These are phyloP conservation scores for Capsella bursapastoris DNA, from an alignment of 345 rosid genomes.

Conservation along the genomic window DNA sequence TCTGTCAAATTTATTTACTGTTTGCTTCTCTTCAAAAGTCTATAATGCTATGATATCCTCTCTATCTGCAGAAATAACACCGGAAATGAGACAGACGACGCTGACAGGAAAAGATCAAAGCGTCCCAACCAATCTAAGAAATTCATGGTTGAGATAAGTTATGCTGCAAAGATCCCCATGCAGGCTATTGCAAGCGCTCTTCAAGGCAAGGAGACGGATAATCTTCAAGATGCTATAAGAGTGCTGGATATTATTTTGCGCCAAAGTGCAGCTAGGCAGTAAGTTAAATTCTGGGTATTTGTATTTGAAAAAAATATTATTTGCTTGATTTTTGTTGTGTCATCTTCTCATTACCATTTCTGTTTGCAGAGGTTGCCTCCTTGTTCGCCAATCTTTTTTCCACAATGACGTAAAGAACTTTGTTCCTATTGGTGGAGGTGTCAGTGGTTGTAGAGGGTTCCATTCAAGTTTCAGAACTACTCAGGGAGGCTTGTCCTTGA, in stretches of 20 bases:
- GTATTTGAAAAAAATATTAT: neutral
- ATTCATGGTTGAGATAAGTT: conserved; percentile 68
- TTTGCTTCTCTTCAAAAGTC: neutral
- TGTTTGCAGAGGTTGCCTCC: conserved; percentile 76
- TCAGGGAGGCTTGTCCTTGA: conserved; percentile 49
- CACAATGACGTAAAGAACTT: conserved; percentile 34
- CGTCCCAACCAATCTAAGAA: conserved; percentile 66
- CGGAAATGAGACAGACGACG: conserved; percentile 57
- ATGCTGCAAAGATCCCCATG: conserved; percentile 83
- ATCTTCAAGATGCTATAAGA: conserved; percentile 76
- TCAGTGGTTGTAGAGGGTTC: conserved; percentile 44
- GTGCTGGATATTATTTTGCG: conserved; percentile 83
- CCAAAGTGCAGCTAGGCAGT: conserved; percentile 95
- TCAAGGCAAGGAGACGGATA: conserved; percentile 77
- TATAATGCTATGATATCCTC: conserved; percentile 10
- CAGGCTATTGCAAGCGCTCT: conserved; percentile 80
- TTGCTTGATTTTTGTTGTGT: neutral
- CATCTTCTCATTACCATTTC: conserved; percentile 1
- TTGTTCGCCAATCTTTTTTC: conserved; percentile 47
- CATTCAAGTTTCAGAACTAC: conserved; percentile 48
- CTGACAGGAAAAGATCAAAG: conserved; percentile 69
- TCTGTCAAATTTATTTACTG: neutral
- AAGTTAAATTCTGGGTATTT: conserved; percentile 30
- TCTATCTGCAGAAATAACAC: conserved; percentile 47
- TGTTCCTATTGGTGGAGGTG: conserved; percentile 41